Evolutionary conservation across 345 rosid species (phyloP).

Genomic region (Brassica rapa): DNA sequence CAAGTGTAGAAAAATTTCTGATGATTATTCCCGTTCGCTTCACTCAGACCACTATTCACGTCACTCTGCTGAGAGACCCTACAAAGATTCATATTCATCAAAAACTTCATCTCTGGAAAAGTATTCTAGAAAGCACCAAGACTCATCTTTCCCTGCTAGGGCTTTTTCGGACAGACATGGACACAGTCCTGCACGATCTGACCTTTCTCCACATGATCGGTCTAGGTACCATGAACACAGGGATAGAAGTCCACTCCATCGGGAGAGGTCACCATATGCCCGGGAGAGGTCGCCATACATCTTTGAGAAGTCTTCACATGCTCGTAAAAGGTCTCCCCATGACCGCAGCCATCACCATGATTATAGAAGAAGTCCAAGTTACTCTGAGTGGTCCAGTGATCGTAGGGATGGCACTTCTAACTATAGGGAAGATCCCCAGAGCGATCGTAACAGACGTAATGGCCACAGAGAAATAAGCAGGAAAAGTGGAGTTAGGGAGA

Average conservation of each 20-base stretch:
- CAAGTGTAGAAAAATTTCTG: constrained; percentile 78
- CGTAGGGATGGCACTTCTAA: constrained; percentile 69
- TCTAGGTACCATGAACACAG: constrained; percentile 62
- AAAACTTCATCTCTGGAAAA: constrained; percentile 65
- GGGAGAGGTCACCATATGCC: constrained; percentile 54
- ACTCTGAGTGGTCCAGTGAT: constrained; percentile 61
- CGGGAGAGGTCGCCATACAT: constrained; percentile 55
- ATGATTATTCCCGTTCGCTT: constrained; percentile 59
- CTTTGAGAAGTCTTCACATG: constrained; percentile 56
- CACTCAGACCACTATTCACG: constrained; percentile 67
- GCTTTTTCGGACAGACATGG: constrained; percentile 72
- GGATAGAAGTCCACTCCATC: constrained; percentile 66
- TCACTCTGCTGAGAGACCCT: constrained; percentile 61
- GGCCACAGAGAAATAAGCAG: constrained; percentile 54
- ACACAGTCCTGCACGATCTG: constrained; percentile 72
- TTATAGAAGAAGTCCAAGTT: constrained; percentile 80
- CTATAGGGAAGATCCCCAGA: constrained; percentile 60
- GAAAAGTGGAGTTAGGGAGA: constrained; percentile 63
- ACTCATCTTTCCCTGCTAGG: constrained; percentile 64
- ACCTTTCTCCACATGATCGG: constrained; percentile 74
- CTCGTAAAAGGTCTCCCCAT: constrained; percentile 71
- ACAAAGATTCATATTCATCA: constrained; percentile 66
- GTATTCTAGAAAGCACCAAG: constrained; percentile 72
- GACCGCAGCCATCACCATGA: constrained; percentile 67
- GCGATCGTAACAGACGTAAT: constrained; percentile 55